Percentiles rank a stretch among this genome's conserved stretches.
Evolutionary conservation across 2,329 filamentous ascomycete genomes (phyloP).

Genomic region (Pseudocercospora musae): DNA sequence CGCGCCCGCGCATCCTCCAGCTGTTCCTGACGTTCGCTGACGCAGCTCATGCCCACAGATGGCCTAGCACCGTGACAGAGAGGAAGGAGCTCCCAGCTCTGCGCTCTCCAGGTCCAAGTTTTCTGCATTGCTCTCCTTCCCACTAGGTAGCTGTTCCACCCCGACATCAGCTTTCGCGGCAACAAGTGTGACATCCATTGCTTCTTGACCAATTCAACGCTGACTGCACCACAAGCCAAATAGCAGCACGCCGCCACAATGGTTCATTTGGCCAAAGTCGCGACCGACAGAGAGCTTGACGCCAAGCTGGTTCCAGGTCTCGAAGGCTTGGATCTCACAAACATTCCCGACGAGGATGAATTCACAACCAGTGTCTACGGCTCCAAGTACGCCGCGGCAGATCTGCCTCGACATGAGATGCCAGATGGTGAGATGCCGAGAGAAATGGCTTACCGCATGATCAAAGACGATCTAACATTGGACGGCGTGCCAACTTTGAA

Average conservation of each 20-base stretch:
- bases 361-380: conserved; percentile 84
- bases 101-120: background rate
- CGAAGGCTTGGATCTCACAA: conserved; percentile 47
- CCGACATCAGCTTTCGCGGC: background rate
- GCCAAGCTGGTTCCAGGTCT: conserved; percentile 45
- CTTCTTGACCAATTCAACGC: background rate
- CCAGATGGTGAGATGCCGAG: conserved; percentile 86
- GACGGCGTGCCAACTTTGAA: conserved; percentile 89
- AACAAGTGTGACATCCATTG: background rate
- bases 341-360: conserved; percentile 47
- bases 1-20: too few species aligned
- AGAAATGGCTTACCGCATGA: conserved; percentile 93
- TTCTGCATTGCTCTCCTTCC: background rate
- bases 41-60: background rate
- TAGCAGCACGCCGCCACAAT: conserved; percentile 25
- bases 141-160: background rate
- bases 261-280: conserved; percentile 36
- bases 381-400: conserved; percentile 74
- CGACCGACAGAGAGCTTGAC: conserved; percentile 31
- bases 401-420: conserved; percentile 81
- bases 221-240: background rate
- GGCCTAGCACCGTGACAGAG: background rate
- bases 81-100: background rate
- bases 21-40: background rate
- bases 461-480: conserved; percentile 87